These are phyloP conservation scores for Paratinospora sagittata DNA, from an alignment of 164 flowering plant genomes.

Conservation along the genomic window DNA sequence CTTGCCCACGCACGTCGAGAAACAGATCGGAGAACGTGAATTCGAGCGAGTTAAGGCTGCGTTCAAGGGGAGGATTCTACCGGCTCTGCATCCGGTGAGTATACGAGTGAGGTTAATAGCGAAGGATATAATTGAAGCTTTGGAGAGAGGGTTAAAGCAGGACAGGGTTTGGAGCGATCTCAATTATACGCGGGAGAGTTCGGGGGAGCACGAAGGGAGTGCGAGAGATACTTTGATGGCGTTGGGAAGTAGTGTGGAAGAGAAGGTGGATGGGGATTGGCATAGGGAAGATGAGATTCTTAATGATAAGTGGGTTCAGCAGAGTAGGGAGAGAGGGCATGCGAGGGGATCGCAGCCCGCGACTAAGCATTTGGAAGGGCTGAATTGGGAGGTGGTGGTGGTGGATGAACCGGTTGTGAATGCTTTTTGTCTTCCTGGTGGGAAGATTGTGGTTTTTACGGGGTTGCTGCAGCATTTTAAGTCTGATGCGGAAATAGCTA, in stretches of 20 bases:
- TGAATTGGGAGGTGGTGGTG: slow-evolving; percentile 88
- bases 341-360: slow-evolving; percentile 33
- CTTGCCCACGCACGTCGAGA: slow-evolving; percentile 51
- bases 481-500: slow-evolving; percentile 74
- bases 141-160: slow-evolving; percentile 67
- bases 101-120: slow-evolving; percentile 71
- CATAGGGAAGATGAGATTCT: slow-evolving; percentile 62
- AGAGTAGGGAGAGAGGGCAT: slow-evolving; percentile 54
- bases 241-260: slow-evolving; percentile 26
- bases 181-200: slow-evolving; percentile 37
- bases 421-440: slow-evolving; percentile 94
- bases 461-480: slow-evolving; percentile 70
- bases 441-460: slow-evolving; percentile 87
- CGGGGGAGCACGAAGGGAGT: slow-evolving; percentile 5
- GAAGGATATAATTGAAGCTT: slow-evolving; percentile 60
- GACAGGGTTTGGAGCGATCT: slow-evolving; percentile 70
- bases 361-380: slow-evolving; percentile 64
- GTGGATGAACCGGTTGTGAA: slow-evolving; percentile 72
- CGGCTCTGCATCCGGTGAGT: slow-evolving; percentile 82
- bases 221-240: slow-evolving; percentile 29
- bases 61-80: slow-evolving; percentile 69
- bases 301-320: slow-evolving; percentile 78
- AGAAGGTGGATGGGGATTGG: slow-evolving; percentile 42
- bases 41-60: slow-evolving; percentile 47
- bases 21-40: slow-evolving; percentile 54